These are phyloP conservation scores for Curvularia lunata DNA, from an alignment of 2,329 filamentous ascomycete genomes.

Conservation along the genomic window DNA sequence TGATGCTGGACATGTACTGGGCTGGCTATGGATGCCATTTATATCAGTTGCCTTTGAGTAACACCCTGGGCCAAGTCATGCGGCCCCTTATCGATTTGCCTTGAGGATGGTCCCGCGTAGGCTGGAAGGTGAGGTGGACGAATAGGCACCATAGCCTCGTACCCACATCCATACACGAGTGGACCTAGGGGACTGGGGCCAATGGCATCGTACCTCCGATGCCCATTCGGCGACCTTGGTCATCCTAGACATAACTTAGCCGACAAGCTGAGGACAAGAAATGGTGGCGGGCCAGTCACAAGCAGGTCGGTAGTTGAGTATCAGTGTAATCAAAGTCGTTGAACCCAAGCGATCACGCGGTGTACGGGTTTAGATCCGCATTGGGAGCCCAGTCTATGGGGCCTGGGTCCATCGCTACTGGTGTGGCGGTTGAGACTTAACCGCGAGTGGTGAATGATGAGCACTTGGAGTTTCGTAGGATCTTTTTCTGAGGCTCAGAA, in stretches of 20 bases:
- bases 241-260: background rate
- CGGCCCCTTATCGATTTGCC: slow-evolving; percentile 3
- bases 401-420: slow-evolving; percentile 1
- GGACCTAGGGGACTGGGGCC: background rate
- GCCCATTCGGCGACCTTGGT: slow-evolving; percentile 3
- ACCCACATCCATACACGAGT: background rate
- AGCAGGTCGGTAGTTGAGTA: slow-evolving; percentile 23
- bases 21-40: slow-evolving; percentile 18
- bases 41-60: slow-evolving; percentile 21
- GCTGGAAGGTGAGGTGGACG: slow-evolving; percentile 4
- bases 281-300: slow-evolving; percentile 12
- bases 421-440: slow-evolving; percentile 7
- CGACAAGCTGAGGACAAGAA: slow-evolving; percentile 20
- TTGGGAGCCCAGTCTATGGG: slow-evolving; percentile 3
- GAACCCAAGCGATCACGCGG: slow-evolving; percentile 13
- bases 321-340: slow-evolving; percentile 12
- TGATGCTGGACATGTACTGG: slow-evolving; percentile 14
- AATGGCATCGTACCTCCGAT: background rate
- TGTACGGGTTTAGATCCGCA: slow-evolving; percentile 7
- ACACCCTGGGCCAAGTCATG: slow-evolving; percentile 1
- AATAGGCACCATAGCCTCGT: slow-evolving; percentile 3
- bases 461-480: slow-evolving; percentile 4
- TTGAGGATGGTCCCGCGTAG: slow-evolving; percentile 1
- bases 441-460: slow-evolving; percentile 11
- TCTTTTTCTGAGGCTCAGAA: slow-evolving; percentile 2